Conservation (phyloP, 2,329 filamentous ascomycete species). For the Pestalotiopsis sp. region DNA sequence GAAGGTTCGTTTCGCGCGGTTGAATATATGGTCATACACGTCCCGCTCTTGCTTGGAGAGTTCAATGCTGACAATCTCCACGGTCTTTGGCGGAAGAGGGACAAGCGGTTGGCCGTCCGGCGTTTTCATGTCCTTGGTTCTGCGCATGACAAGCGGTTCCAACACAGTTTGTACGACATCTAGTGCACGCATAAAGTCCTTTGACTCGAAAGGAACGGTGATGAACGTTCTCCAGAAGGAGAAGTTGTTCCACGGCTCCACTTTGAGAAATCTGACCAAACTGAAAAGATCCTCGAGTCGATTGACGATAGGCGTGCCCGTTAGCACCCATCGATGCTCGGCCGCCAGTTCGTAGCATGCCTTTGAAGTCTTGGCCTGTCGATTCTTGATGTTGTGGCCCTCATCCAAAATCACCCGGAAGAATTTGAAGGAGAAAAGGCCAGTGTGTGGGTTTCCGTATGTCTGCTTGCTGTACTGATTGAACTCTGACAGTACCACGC, state of each 20-base stretch:
- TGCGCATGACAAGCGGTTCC: slow-evolving; percentile 90
- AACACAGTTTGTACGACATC: slow-evolving; percentile 97
- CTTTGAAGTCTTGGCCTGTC: slow-evolving; percentile 89
- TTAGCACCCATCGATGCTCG: slow-evolving; percentile 88
- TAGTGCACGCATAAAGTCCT: slow-evolving; percentile 88
- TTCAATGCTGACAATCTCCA: slow-evolving; percentile 87
- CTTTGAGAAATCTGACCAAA: slow-evolving; percentile 86
- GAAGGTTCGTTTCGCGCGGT: slow-evolving; percentile 81
- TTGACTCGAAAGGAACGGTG: slow-evolving; percentile 93
- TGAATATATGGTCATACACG: slow-evolving; percentile 91
- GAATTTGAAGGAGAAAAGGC: slow-evolving; percentile 91
- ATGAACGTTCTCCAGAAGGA: slow-evolving; percentile 99
- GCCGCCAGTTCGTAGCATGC: slow-evolving; percentile 91
- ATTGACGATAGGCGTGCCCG: slow-evolving; percentile 96
- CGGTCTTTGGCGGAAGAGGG: slow-evolving; percentile 75
- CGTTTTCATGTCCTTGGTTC: slow-evolving; percentile 98
- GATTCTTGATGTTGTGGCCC: slow-evolving; percentile 89
- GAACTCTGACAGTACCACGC: slow-evolving; percentile 88
- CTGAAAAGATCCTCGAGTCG: slow-evolving; percentile 93
- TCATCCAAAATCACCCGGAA: slow-evolving; percentile 96
- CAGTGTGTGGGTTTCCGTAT: slow-evolving; percentile 67
- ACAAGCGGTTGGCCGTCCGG: slow-evolving; percentile 77
- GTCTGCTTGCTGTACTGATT: slow-evolving; percentile 70
- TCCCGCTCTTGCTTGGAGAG: slow-evolving; percentile 83
- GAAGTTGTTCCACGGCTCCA: slow-evolving; percentile 98